A percentile compares a stretch with the other conserved stretches of the same genome.
phyloP scores from a whole-genome alignment of 2,329 filamentous ascomycete genomes.

The Pochonia chlamydosporia region DNA sequence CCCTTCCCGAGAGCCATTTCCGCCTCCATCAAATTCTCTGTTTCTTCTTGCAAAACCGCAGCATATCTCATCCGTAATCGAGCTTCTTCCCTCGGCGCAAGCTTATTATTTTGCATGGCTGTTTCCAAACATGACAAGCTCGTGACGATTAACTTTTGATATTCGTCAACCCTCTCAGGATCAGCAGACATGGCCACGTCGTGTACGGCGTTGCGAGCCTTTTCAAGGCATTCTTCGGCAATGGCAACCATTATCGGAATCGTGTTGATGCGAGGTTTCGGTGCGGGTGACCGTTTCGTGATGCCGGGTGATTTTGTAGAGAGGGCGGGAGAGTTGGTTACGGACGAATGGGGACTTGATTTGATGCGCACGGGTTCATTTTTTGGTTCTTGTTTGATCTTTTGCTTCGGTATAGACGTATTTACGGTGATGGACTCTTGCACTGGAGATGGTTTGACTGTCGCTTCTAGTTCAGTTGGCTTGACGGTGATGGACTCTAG shows the following conservation, averaged over 20 bases:
- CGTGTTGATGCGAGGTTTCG: conserved; percentile 40
- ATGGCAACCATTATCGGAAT: conserved; percentile 61
- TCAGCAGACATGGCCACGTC: conserved; percentile 34
- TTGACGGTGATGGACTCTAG: conserved; percentile 8
- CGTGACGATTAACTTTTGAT: conserved; percentile 66
- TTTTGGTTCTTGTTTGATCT: conserved; percentile 11
- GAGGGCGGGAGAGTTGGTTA: conserved; percentile 35
- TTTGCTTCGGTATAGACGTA: conserved; percentile 7
- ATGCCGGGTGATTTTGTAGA: conserved; percentile 34
- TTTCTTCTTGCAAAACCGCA: conserved; percentile 66
- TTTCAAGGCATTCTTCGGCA: conserved; percentile 69
- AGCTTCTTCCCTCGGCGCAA: conserved; percentile 63
- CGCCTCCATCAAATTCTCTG: conserved; percentile 67
- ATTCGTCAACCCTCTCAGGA: conserved; percentile 49
- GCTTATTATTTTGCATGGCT: conserved; percentile 54
- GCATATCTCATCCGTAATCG: conserved; percentile 66
- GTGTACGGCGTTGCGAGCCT: conserved; percentile 53
- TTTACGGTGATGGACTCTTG: conserved; percentile 11
- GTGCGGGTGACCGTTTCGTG: conserved; percentile 35
- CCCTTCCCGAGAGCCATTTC: conserved; percentile 69
- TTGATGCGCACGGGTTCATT: conserved; percentile 19
- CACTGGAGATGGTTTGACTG: conserved; percentile 8
- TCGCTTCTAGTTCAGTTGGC: not conserved
- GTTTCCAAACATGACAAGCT: conserved; percentile 68
- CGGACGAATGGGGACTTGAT: conserved; percentile 32